Evolutionary conservation across 2,329 filamentous ascomycete species (phyloP), one percentile per base, ranked within the genome.

Genomic region (Penicillium brasilianum): DNA sequence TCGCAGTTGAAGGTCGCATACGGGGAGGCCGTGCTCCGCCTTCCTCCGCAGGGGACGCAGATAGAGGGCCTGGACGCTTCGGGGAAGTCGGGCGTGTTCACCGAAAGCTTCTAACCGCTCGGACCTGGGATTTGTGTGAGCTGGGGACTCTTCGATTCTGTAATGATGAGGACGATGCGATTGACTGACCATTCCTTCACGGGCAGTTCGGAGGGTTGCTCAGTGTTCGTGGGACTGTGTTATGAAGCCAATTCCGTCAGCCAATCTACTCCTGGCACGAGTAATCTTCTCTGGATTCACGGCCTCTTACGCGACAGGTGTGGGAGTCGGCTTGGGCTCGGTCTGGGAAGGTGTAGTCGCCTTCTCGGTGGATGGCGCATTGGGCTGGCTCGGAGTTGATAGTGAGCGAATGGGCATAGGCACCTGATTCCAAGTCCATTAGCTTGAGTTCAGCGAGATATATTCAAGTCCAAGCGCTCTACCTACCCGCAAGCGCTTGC

Each of bases 1-100:
- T 68, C 95, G 92, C 52, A 99, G 82, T 76, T 99, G 95, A 36
- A 99, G 88, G 76, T 97, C 90, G 81, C 92, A 96, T 11, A 90
- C 88, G 13, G 93, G 93, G 37, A 97, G 86, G 55, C 92, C 92
- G 74, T 91, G 88, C 72, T 88, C 78, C 49, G 90, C 84, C 73
- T 87, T 82, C 65, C 91, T 89, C 70, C 90, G 91, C 55, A 98
- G 84, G 16, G 95, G 94, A 65, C 89, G 87, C 53, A 97, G 85
- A 78, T 96, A 95, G 48, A 96, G 83, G 39, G 94, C 91, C 80
- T 96, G 91, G 32, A 98, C 87, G 64, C 89, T 87, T 70, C 92
- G 87, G 39, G 93, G 93, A 41, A 91, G 82, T 65, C 91, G 89
- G 58, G 81, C 73, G 30, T 74, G 73, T 37, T 68, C 55, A 18